phyloP scores from a whole-genome alignment of 306 rosid genomes.

The Glycine latifolia region DNA sequence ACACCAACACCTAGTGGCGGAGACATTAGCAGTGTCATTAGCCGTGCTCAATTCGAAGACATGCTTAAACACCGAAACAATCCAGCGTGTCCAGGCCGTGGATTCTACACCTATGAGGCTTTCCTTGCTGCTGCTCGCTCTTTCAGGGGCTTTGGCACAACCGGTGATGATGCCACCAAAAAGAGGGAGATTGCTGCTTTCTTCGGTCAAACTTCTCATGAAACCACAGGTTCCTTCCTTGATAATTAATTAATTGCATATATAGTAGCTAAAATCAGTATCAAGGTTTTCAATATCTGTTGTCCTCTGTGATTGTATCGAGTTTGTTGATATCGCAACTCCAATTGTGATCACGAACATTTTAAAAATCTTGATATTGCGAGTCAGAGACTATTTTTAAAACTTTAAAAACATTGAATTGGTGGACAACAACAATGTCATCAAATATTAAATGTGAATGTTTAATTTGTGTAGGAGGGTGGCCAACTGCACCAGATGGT shows the following conservation, averaged over 20 bases:
- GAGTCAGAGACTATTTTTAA: no score
- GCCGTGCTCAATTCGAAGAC: constrained; percentile 36
- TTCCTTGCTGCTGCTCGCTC: constrained; percentile 61
- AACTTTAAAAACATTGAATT: no score
- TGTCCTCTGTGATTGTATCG: no score
- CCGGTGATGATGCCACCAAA: constrained; percentile 55
- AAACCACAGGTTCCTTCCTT: constrained; percentile 53
- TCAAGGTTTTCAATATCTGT: no score
- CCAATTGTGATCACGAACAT: no score
- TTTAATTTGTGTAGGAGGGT: constrained; percentile 53
- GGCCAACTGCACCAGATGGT: constrained; percentile 70
- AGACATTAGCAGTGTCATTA: constrained; percentile 42
- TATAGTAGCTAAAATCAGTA: no score
- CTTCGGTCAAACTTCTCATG: constrained; percentile 79
- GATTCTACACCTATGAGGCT: constrained; percentile 63
- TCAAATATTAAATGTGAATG: background rate
- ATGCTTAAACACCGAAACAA: constrained; percentile 66
- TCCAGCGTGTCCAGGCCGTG: constrained; percentile 44
- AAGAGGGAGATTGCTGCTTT: constrained; percentile 75
- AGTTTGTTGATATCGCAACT: no score
- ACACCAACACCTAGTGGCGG: constrained; percentile 43
- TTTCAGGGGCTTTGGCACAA: constrained; percentile 55
- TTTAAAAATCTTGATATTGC: no score
- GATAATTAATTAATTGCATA: background rate
- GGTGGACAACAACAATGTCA: no score